A percentile compares a stretch with the other conserved stretches of the same genome.
Conservation (phyloP, 345 rosid genomes). For the Anacardium occidentale region DNA sequence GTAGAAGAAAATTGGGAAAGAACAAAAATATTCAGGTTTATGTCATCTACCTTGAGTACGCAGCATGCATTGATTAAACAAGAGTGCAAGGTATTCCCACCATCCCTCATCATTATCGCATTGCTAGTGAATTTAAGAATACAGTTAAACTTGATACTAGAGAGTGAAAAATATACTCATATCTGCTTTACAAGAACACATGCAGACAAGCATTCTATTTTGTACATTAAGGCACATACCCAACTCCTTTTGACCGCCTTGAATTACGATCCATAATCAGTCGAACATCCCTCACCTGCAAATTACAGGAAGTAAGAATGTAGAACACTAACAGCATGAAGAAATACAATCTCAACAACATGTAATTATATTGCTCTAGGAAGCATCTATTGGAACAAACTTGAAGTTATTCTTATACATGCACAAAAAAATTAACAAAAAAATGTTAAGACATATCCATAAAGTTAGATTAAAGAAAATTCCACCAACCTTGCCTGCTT, state of each 20-base stretch:
- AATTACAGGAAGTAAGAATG: slow-evolving; percentile 18
- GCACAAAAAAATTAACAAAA: not conserved
- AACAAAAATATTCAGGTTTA: slow-evolving; percentile 57
- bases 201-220: slow-evolving; percentile 24
- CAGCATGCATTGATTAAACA: slow-evolving; percentile 96
- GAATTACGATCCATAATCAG: slow-evolving; percentile 96
- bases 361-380: slow-evolving; percentile 18
- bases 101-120: slow-evolving; percentile 98
- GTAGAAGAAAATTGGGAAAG: slow-evolving; percentile 38
- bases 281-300: slow-evolving; percentile 97
- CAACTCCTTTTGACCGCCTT: slow-evolving; percentile 94
- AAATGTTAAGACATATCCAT: not conserved
- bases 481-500: slow-evolving; percentile 80
- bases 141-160: slow-evolving; percentile 81
- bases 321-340: slow-evolving; percentile 22
- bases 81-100: slow-evolving; percentile 88
- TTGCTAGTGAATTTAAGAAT: slow-evolving; percentile 94
- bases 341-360: slow-evolving; percentile 20
- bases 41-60: slow-evolving; percentile 89
- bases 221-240: slow-evolving; percentile 53
- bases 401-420: slow-evolving; percentile 5
- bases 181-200: slow-evolving; percentile 41
- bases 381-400: slow-evolving; percentile 13
- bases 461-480: slow-evolving; percentile 11
- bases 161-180: slow-evolving; percentile 48